Evolutionary conservation across 129 eudicot species (phyloP), one percentile per base, ranked within the genome.

Genomic region (Daucus carota): DNA sequence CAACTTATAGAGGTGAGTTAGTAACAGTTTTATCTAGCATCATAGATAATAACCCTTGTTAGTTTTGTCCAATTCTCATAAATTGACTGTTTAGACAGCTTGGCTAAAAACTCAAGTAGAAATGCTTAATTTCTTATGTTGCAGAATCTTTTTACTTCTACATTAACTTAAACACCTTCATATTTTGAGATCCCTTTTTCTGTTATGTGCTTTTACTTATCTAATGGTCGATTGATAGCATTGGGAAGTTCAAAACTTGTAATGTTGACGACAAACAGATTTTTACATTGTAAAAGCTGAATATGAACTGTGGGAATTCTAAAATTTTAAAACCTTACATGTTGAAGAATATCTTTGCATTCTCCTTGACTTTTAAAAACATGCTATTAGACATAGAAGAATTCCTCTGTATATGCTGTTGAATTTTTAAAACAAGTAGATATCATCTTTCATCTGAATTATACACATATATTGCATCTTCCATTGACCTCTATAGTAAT

Each of bases 1-100:
- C 86, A 91, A 84, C 78, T 94, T 38, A 69, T 29, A 63, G 85
- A 77, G 84, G 98, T 89, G 70, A 79, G 89, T 69, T 65, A 59
- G 15, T 47, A 22, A 45, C 20, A 22, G 13, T 65, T 72, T 66
- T 0, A 1, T 34, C 17, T 46, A 22, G 32, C 26, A 16, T 14
- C 20, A 29, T 34, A 29, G 69, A 52, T 12, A 80, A 24, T 43
- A 32, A 43, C 14, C 34, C 20, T 18, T 1, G 8, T 29, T 42
- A 63, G 73, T n/a, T 40, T 65, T 8, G 20, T 71, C 33, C 7
- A 26, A 15, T 28, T 33, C n/a, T 24, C 45, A 33, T 67, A 46
- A 32, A 17, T 36, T 28, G 31, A 57, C 65, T 57, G 65, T 57
- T 57, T 57, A 24, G 45, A 47, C 32, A 31, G 28, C 22, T 31